Evolutionary conservation across 805 yeast species (phyloP), one percentile per base, ranked within the genome.

Genomic region (Kodamaea hsintzibuensis): DNA sequence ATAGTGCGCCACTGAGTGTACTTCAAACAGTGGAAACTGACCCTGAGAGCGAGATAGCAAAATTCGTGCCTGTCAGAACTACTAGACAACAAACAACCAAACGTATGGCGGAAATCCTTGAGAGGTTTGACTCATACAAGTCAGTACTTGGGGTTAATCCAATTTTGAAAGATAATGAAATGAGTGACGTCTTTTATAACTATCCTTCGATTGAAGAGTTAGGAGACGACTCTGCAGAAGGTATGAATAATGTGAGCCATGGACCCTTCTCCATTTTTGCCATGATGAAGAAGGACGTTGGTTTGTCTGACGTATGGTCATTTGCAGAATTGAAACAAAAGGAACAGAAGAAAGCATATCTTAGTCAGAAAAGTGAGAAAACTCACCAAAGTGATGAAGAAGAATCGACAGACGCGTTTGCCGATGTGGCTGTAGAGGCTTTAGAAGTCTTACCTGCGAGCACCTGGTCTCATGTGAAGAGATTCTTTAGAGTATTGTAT

Each of bases 211-310:
- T 60, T 13, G 49, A 55, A 33, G 51, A 39, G 13, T 55, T 58
- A 18, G 53, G 43, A 17, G 55, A 57, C 27, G 45, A 50, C 30
- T 14, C n/a, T 10, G 9, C 22, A 14, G 44, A 46, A 2, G 48
- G 39, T 3, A 3, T 46, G 39, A 17, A 56, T 10, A 14, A 58
- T 40, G 16, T 48, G 33, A 57, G 57, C 57, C 58, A 60, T 52
- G 64, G 63, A 9, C 59, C 61, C 12, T 54, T 61, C 39, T 47
- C 59, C 27, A 53, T 61, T 60, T 55, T 55, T 27, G 47, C 57
- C 3, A 45, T 58, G 40, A 55, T 60, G 37, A 52, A 61, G 27
- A 52, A 52, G 8, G 64, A 61, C 27, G 60, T 56, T 6, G 64
- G 63, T 0, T 52, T 61, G 4, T 49, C 56, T 13, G 57, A 55